Percentiles rank a stretch among this genome's conserved stretches.
These are phyloP conservation scores for Dactylonectria macrodidyma DNA, from an alignment of 2,329 filamentous ascomycete species.

Conservation along the genomic window DNA sequence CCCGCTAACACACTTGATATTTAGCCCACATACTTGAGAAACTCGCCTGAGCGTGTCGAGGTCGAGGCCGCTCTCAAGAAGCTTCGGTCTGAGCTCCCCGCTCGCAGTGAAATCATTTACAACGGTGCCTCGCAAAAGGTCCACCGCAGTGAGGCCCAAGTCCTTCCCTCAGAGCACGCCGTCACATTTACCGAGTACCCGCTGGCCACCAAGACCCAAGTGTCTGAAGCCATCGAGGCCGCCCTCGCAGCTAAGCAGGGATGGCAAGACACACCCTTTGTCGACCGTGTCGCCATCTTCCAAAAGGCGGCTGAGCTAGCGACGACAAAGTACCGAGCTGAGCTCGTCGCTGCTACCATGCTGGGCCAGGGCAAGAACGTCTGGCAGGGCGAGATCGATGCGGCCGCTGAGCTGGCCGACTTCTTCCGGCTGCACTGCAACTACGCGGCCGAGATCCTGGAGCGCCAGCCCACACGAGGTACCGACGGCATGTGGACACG, in stretches of 20 bases:
- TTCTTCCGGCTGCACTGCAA: conserved; percentile 95
- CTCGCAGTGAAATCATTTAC: conserved; percentile 52
- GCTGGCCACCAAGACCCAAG: conserved; percentile 51
- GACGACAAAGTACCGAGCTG: conserved; percentile 92
- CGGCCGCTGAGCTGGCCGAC: conserved; percentile 91
- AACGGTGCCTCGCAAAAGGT: conserved; percentile 48
- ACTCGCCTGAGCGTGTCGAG: conserved; percentile 49
- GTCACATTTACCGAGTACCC: conserved; percentile 55
- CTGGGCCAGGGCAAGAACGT: conserved; percentile 97
- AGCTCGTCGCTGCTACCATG: conserved; percentile 96
- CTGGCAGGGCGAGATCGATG: conserved; percentile 98
- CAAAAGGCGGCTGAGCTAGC: conserved; percentile 95
- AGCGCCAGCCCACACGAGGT: conserved; percentile 53
- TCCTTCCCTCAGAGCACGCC: conserved; percentile 53
- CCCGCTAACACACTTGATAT: not conserved
- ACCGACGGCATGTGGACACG: conserved; percentile 67
- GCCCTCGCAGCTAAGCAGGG: conserved; percentile 86
- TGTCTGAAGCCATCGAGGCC: conserved; percentile 77
- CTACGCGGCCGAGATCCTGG: conserved; percentile 74
- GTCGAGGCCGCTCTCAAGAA: conserved; percentile 49
- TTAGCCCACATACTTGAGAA: conserved; percentile 50
- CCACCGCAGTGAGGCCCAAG: conserved; percentile 47
- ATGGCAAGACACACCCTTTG: conserved; percentile 90
- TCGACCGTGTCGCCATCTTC: conserved; percentile 92
- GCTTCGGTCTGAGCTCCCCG: conserved; percentile 50